phyloP scores from a whole-genome alignment of 2,329 filamentous ascomycete genomes.

The Cercospora sp. region DNA sequence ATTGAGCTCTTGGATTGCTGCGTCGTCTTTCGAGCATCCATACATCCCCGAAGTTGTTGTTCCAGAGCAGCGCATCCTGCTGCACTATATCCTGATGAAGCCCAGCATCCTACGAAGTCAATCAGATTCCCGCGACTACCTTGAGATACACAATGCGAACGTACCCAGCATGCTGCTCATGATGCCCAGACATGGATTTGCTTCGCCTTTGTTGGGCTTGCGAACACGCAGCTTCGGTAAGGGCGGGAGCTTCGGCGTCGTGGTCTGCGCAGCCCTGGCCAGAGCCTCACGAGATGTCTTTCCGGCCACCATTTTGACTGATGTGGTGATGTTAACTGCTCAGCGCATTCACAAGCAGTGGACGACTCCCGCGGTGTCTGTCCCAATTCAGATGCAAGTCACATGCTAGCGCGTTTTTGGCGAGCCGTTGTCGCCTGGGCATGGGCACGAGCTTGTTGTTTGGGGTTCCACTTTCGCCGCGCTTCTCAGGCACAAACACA shows the following conservation, averaged over 20 bases:
- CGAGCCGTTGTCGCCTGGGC: background rate
- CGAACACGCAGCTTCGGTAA: conserved; percentile 65
- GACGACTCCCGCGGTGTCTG: conserved; percentile 2
- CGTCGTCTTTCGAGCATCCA: conserved; percentile 63
- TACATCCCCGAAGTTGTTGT: conserved; percentile 64
- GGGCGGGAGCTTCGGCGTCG: conserved; percentile 55
- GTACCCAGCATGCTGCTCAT: conserved; percentile 69
- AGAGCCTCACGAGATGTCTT: conserved; percentile 37
- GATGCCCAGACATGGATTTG: conserved; percentile 64
- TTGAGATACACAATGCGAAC: conserved; percentile 28
- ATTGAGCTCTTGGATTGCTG: conserved; percentile 70
- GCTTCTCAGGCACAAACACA: conserved; percentile 3
- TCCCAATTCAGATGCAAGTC: background rate
- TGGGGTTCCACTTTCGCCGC: background rate
- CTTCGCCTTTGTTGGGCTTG: conserved; percentile 61
- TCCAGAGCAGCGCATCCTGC: conserved; percentile 62
- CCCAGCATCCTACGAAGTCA: conserved; percentile 70
- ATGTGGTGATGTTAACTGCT: background rate
- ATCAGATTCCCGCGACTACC: background rate
- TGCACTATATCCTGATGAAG: conserved; percentile 70
- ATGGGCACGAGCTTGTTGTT: conserved; percentile 2
- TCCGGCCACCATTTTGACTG: conserved; percentile 37
- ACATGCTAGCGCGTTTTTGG: background rate
- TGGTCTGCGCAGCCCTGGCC: conserved; percentile 38
- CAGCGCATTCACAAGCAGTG: background rate